phyloP scores from a whole-genome alignment of 768 basidiomycete genomes.

The Leccinum subtestaceum region DNA sequence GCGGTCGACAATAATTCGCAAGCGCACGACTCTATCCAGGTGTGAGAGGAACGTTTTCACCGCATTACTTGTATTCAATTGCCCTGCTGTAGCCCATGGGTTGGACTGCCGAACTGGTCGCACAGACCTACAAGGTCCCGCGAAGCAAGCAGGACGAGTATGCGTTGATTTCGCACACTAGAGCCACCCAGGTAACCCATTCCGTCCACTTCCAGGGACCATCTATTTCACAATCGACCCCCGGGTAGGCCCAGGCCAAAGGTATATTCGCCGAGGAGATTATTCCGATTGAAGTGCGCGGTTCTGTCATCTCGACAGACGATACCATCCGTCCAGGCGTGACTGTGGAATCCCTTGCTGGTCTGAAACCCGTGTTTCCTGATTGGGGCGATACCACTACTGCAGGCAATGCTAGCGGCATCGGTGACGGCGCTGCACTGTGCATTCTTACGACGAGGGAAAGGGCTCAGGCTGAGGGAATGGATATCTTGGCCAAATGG shows the following conservation, averaged over 20 bases:
- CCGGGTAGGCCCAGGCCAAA: constrained; percentile 52
- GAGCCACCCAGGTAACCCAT: constrained; percentile 53
- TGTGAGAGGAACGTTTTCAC: background rate
- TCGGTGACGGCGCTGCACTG: constrained; percentile 91
- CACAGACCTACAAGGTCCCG: constrained; percentile 71
- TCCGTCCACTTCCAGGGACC: background rate
- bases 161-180: constrained; percentile 79
- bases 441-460: constrained; percentile 79
- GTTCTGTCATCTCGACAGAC: constrained; percentile 64
- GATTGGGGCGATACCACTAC: constrained; percentile 76
- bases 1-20: constrained; percentile 54
- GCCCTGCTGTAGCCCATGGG: constrained; percentile 70
- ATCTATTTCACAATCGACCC: background rate
- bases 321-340: constrained; percentile 89
- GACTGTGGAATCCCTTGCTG: constrained; percentile 69
- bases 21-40: constrained; percentile 78
- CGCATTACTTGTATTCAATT: background rate
- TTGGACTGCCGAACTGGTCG: constrained; percentile 93
- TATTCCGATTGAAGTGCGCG: constrained; percentile 76
- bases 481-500: constrained; percentile 82
- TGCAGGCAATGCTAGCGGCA: constrained; percentile 82
- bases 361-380: constrained; percentile 85
- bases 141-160: constrained; percentile 87
- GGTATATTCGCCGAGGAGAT: constrained; percentile 88
- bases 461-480: constrained; percentile 70